phyloP scores from a whole-genome alignment of 805 yeast genomes.

The Pichia manshurica region DNA sequence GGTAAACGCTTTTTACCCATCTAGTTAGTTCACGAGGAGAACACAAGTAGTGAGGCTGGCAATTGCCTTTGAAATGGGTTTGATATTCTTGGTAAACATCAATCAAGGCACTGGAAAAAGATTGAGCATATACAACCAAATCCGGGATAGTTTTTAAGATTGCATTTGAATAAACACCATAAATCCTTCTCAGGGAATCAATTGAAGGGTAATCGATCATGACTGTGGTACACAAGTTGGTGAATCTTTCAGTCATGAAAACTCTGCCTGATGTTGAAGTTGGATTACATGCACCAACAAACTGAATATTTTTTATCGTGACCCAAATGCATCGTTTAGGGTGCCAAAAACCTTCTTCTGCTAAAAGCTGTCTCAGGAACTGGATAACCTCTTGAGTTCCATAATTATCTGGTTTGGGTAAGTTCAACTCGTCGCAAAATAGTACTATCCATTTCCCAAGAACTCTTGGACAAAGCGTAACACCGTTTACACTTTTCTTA shows the following conservation, averaged over 20 bases:
- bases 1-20: conserved; percentile 73
- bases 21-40: conserved; percentile 90
- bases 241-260: conserved; percentile 50
- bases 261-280: conserved; percentile 75
- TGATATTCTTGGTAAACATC: conserved; percentile 48
- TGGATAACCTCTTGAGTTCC: conserved; percentile 71
- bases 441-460: conserved; percentile 69
- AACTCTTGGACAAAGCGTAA: conserved; percentile 49
- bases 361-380: conserved; percentile 69
- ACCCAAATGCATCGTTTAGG: conserved; percentile 60
- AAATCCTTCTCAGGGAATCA: conserved; percentile 60
- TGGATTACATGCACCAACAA: conserved; percentile 96
- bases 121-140: conserved; percentile 45
- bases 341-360: conserved; percentile 74
- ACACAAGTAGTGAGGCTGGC: conserved; percentile 60
- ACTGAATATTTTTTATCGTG: conserved; percentile 52
- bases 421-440: conserved; percentile 87
- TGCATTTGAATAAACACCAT: conserved; percentile 51
- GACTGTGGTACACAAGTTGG: conserved; percentile 59
- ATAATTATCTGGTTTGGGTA: conserved; percentile 65
- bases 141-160: conserved; percentile 56
- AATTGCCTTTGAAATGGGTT: conserved; percentile 31
- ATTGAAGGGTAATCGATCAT: conserved; percentile 76
- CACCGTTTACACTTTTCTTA: conserved; percentile 45
- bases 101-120: conserved; percentile 62